phyloP scores from a whole-genome alignment of 768 basidiomycete species.

The Daedaleopsis sinensis region DNA sequence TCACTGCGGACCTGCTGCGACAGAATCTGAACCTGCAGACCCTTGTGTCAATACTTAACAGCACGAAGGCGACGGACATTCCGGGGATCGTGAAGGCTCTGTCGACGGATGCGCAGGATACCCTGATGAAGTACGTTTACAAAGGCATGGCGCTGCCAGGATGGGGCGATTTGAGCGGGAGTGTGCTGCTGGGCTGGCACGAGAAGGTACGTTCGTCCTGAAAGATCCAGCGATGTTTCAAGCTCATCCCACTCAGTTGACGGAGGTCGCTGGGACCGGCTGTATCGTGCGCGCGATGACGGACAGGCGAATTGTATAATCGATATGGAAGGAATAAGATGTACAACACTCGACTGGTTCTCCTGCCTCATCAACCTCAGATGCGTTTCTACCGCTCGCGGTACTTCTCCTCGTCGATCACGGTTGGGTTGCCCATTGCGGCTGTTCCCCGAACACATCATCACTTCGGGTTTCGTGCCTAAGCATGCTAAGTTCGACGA shows the following conservation, averaged over 20 bases:
- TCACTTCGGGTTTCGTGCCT: too few species aligned
- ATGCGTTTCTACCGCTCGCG: too few species aligned
- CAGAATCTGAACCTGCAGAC: slow-evolving; percentile 81
- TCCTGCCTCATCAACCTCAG: background rate
- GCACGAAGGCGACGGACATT: slow-evolving; percentile 90
- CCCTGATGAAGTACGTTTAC: slow-evolving; percentile 97
- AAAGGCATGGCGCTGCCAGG: slow-evolving; percentile 85
- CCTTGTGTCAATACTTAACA: slow-evolving; percentile 88
- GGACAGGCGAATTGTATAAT: slow-evolving; percentile 61
- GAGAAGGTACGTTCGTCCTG: slow-evolving; percentile 73
- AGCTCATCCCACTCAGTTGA: slow-evolving; percentile 56
- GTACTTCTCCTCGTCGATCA: too few species aligned
- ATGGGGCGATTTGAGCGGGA: slow-evolving; percentile 64
- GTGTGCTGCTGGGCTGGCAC: slow-evolving; percentile 86
- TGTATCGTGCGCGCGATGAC: slow-evolving; percentile 91
- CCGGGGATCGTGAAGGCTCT: slow-evolving; percentile 72
- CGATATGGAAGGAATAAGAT: slow-evolving; percentile 6
- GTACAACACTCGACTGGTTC: slow-evolving; percentile 9
- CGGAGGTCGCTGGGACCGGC: slow-evolving; percentile 91
- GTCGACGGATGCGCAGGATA: slow-evolving; percentile 78
- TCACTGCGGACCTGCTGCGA: background rate
- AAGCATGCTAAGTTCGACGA: too few species aligned
- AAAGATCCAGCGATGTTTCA: too few species aligned
- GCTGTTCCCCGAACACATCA: too few species aligned
- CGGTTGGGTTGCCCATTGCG: too few species aligned